phyloP scores from a whole-genome alignment of 1,139 yeast species.

The Pichia sp. region DNA sequence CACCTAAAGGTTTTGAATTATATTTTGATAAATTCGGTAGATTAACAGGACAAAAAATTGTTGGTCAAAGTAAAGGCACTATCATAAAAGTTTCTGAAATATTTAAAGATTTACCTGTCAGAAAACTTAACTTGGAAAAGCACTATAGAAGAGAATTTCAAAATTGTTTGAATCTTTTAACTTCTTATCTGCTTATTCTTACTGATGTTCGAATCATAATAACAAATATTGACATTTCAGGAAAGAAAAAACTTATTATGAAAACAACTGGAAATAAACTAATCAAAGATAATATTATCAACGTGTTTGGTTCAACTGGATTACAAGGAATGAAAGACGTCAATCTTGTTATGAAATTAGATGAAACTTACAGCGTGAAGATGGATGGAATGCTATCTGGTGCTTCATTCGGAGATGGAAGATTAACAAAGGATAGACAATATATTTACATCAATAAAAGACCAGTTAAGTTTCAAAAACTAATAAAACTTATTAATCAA shows the following conservation, averaged over 20 bases:
- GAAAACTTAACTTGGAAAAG: slow-evolving; percentile 64
- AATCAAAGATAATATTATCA: slow-evolving; percentile 51
- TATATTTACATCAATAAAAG: slow-evolving; percentile 65
- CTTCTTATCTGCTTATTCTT: slow-evolving; percentile 61
- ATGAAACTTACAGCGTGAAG: slow-evolving; percentile 28
- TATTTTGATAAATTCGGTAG: slow-evolving; percentile 50
- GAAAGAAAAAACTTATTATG: slow-evolving; percentile 46
- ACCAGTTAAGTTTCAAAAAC: slow-evolving; percentile 57
- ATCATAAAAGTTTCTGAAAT: slow-evolving; percentile 44
- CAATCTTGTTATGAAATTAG: slow-evolving; percentile 19
- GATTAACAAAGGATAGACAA: slow-evolving; percentile 71
- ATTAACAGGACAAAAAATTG: slow-evolving; percentile 34
- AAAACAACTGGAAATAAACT: slow-evolving; percentile 43
- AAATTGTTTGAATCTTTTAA: slow-evolving; percentile 56
- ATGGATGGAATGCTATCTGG: slow-evolving; percentile 64
- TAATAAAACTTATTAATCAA: slow-evolving; percentile 63
- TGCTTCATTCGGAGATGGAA: slow-evolving; percentile 70
- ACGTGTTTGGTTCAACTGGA: slow-evolving; percentile 65
- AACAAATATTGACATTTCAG: slow-evolving; percentile 43
- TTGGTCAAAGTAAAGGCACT: slow-evolving; percentile 59
- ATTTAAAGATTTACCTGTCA: slow-evolving; percentile 65
- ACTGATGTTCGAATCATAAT: slow-evolving; percentile 54
- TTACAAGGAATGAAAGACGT: slow-evolving; percentile 51
- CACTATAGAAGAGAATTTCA: slow-evolving; percentile 67
- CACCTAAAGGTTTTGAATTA: slow-evolving; percentile 55